A percentile compares a stretch with the other conserved stretches of the same genome.
Evolutionary conservation across 495 filamentous ascomycete genomes (phyloP).

Genomic region (Hyaloscypha finlandica): DNA sequence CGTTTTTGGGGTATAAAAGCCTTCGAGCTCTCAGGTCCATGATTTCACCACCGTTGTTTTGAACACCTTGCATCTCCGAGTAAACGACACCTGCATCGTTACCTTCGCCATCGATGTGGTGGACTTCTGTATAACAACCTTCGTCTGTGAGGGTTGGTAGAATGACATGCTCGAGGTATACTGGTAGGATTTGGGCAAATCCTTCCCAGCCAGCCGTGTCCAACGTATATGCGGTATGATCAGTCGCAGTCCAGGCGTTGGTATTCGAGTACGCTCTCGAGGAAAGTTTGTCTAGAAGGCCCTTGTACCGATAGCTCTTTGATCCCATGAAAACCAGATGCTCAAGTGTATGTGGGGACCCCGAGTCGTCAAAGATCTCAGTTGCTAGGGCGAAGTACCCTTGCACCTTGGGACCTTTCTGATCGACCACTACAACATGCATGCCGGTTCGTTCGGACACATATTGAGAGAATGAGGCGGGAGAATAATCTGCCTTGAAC

Average conservation of each 20-base stretch:
- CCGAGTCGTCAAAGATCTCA: constrained; percentile 96
- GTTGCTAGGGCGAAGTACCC: constrained; percentile 96
- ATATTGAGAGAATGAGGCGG: constrained; percentile 81
- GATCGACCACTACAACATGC: constrained; percentile 88
- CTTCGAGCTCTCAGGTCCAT: constrained; percentile 80
- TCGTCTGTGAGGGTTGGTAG: constrained; percentile 90
- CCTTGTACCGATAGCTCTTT: constrained; percentile 90
- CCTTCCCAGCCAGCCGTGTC: constrained; percentile 96
- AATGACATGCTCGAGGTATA: constrained; percentile 95
- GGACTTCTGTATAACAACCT: constrained; percentile 92
- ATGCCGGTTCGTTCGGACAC: constrained; percentile 83
- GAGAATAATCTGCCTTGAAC: constrained; percentile 87
- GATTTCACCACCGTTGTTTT: constrained; percentile 79
- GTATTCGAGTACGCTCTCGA: constrained; percentile 90
- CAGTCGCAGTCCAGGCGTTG: constrained; percentile 94
- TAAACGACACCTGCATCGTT: constrained; percentile 98
- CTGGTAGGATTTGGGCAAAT: constrained; percentile 89
- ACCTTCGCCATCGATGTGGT: constrained; percentile 89
- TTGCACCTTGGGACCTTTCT: constrained; percentile 88
- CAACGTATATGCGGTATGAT: constrained; percentile 96
- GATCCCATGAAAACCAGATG: constrained; percentile 98
- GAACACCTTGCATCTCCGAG: constrained; percentile 96
- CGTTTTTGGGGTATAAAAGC: constrained; percentile 81
- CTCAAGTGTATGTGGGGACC: constrained; percentile 93
- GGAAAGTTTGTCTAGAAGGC: constrained; percentile 89